These are phyloP conservation scores for Lachancea thermotolerans DNA, from an alignment of 805 yeast genomes.

Conservation along the genomic window DNA sequence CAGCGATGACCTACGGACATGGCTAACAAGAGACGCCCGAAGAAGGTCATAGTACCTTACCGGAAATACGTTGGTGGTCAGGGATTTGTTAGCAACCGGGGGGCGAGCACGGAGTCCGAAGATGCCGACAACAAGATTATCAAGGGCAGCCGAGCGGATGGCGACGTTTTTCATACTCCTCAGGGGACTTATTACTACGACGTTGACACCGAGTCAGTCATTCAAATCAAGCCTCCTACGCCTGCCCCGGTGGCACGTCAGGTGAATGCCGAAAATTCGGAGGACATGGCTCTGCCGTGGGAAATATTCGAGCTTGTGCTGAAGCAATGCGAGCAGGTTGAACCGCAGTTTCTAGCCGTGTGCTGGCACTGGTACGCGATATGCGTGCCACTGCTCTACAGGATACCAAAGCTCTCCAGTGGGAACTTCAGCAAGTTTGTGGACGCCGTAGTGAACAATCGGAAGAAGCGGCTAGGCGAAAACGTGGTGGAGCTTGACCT, in stretches of 20 bases:
- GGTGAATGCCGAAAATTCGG: not conserved
- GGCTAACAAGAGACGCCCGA: constrained; percentile 86
- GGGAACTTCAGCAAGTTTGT: constrained; percentile 69
- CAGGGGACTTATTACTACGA: constrained; percentile 16
- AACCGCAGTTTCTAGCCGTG: constrained; percentile 46
- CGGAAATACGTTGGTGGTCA: constrained; percentile 56
- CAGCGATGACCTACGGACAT: constrained; percentile 31
- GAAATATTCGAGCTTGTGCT: constrained; percentile 43
- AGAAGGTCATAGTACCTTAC: constrained; percentile 74
- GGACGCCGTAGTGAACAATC: constrained; percentile 47
- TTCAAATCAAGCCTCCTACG: not conserved
- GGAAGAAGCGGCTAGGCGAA: constrained; percentile 45
- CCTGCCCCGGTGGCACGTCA: not conserved
- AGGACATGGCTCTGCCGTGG: constrained; percentile 36
- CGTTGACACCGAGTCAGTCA: constrained; percentile 13
- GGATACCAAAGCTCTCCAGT: constrained; percentile 54
- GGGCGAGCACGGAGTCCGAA: constrained; percentile 32
- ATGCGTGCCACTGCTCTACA: constrained; percentile 60
- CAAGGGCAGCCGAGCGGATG: not conserved
- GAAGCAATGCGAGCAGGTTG: constrained; percentile 12
- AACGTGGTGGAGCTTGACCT: constrained; percentile 64
- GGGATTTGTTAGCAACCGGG: constrained; percentile 31
- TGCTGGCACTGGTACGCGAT: constrained; percentile 53
- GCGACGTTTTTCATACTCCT: constrained; percentile 12
- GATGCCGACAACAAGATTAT: not conserved